Evolutionary conservation across 345 rosid species (phyloP).

Genomic region (Sonneratia alba): DNA sequence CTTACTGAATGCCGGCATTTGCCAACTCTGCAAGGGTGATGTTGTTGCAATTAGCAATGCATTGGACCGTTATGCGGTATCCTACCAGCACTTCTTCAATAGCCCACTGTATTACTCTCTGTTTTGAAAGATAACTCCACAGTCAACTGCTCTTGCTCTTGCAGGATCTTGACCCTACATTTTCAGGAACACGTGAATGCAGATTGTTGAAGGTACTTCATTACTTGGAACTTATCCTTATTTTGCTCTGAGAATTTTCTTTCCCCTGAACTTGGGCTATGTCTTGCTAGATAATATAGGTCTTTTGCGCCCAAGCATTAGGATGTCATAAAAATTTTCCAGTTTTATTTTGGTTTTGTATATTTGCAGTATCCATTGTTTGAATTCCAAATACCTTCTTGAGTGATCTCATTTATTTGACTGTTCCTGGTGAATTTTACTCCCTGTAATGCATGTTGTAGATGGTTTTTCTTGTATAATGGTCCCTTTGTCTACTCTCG

Average conservation of each 20-base stretch:
- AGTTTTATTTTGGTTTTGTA: not conserved
- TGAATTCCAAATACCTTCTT: not conserved
- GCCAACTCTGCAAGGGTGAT: constrained; percentile 92
- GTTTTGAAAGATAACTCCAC: constrained; percentile 1
- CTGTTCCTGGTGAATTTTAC: not conserved
- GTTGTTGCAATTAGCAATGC: constrained; percentile 81
- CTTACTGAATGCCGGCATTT: constrained; percentile 92
- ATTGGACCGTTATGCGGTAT: constrained; percentile 82
- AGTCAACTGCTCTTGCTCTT: constrained; percentile 11
- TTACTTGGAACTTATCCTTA: constrained; percentile 6
- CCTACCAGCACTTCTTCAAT: constrained; percentile 12
- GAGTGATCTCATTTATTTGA: not conserved
- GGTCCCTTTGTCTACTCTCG: not conserved
- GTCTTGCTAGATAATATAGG: not conserved
- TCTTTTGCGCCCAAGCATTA: not conserved
- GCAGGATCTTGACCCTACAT: constrained; percentile 95
- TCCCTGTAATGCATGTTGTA: not conserved
- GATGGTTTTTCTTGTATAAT: not conserved
- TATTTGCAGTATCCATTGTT: not conserved
- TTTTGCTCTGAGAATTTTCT: not conserved
- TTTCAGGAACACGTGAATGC: constrained; percentile 87
- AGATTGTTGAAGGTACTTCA: constrained; percentile 48
- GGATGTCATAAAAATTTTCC: not conserved
- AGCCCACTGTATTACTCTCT: not conserved
- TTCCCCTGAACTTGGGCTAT: not conserved